Base-by-base conservation (phyloP, 306 rosid species). In the Castanea sativa region DNA sequence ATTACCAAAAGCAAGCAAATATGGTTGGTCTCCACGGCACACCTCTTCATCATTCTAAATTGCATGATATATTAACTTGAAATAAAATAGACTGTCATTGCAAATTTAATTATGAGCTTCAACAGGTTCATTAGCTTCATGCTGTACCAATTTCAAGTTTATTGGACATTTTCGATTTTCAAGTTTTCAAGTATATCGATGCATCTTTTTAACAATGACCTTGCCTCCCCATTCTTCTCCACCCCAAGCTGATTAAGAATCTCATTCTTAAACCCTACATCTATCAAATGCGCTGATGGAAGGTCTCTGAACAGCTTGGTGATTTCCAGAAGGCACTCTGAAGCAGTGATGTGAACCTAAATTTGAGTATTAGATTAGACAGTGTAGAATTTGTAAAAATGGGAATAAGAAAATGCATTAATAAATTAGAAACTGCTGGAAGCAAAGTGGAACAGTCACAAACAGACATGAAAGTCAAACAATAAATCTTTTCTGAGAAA, bases 171-270 rank as follows among this genome's bases (percentile, higher is more conserved):
- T 38, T 78, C 69, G 21, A 35, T 59, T 78, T 79, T 85, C 73
- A 75, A 67, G 82, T 81, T 87, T 86, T 86, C 87, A 82, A 94
- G 78, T 67, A 81, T 77, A 81, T 85, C 85, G 6, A 91, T 27
- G 52, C 97, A 87, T 71, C 71, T 86, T 49, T 77, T 87, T 55
- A 92, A 76, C 65, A 89, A 64, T 53, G 94, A 87, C 77, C 89
- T 94, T 21, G 97, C 99, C 74, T 80, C 97, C 45, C 75, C 95
- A 35, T 90, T 94, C 89, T 91, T 94, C 89, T 94, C 97, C 67
- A 80, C 71, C 79, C 90, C 93, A 19, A 23, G 82, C 82, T 78
- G 90, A 81, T 84, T 91, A 85, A 88, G 60, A 70, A 94, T 93
- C 81, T 90, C 94, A 18, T 75, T 84, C 79, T 80, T 84, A 71